Conservation (phyloP, 2,329 filamentous ascomycete species). For the Zasmidium citrigriseum region DNA sequence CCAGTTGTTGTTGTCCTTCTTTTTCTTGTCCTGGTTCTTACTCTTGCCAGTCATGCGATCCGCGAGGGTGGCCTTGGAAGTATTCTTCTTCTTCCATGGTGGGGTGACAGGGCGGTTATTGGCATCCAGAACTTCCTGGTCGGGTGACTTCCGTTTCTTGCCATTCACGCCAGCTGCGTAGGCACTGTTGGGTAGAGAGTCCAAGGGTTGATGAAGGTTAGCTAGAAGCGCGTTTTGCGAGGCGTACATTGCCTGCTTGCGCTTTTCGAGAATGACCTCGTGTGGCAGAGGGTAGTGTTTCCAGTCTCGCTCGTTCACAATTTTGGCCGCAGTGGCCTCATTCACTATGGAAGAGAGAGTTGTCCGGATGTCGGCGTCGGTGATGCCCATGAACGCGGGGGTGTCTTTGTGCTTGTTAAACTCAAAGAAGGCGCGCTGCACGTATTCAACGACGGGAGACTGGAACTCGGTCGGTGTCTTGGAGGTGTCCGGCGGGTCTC, state of each 20-base stretch:
- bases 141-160: constrained; percentile 83
- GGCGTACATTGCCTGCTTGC: constrained; percentile 44
- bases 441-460: constrained; percentile 79
- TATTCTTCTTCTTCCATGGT: constrained; percentile 71
- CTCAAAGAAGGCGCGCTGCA: constrained; percentile 79
- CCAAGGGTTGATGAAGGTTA: constrained; percentile 28
- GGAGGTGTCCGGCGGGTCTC: constrained; percentile 20
- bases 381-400: constrained; percentile 43
- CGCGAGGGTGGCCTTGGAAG: constrained; percentile 64
- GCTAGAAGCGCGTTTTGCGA: constrained; percentile 26
- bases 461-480: constrained; percentile 59
- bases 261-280: constrained; percentile 74
- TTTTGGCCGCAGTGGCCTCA: constrained; percentile 69
- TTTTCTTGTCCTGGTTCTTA: constrained; percentile 49
- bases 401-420: constrained; percentile 56
- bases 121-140: constrained; percentile 56
- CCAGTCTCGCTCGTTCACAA: constrained; percentile 79
- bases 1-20: constrained; percentile 45
- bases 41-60: constrained; percentile 70
- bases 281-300: constrained; percentile 80
- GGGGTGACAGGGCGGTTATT: constrained; percentile 55
- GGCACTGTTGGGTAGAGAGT: constrained; percentile 6
- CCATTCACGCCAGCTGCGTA: constrained; percentile 34
- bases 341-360: constrained; percentile 87
- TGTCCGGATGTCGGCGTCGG: constrained; percentile 70